phyloP scores from a whole-genome alignment of 495 filamentous ascomycete species.

The Sordaria brevicollis region DNA sequence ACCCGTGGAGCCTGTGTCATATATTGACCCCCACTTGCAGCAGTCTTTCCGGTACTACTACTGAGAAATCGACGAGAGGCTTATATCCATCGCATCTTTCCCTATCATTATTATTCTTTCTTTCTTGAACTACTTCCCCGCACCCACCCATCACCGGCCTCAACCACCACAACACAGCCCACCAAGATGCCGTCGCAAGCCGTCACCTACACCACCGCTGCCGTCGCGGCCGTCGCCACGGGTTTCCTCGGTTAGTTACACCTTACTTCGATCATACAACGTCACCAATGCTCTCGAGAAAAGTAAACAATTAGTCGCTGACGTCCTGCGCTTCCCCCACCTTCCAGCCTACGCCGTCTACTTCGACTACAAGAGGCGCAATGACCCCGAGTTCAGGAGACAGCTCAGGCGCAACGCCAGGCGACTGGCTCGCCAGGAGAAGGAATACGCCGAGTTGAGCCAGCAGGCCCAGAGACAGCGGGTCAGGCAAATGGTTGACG shows the following conservation, averaged over 20 bases:
- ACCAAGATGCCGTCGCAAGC: constrained; percentile 45
- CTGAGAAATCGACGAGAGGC: background rate
- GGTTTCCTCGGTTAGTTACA: constrained; percentile 58
- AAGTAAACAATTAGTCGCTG: background rate
- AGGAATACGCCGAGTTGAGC: constrained; percentile 62
- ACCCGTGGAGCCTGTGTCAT: background rate
- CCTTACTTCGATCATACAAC: constrained; percentile 3
- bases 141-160: background rate
- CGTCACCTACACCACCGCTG: constrained; percentile 62
- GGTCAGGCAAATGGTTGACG: constrained; percentile 61
- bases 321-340: constrained; percentile 26
- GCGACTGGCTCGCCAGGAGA: constrained; percentile 60
- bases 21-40: background rate
- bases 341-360: constrained; percentile 63
- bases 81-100: background rate
- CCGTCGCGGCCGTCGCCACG: constrained; percentile 62
- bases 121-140: background rate
- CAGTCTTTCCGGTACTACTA: background rate
- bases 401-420: constrained; percentile 74
- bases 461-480: constrained; percentile 57
- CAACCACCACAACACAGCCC: constrained; percentile 1
- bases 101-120: background rate
- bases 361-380: constrained; percentile 89
- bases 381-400: constrained; percentile 78
- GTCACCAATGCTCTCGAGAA: constrained; percentile 1